Conservation (phyloP, 2,329 filamentous ascomycete species). For the Metarhizium anisopliae region DNA sequence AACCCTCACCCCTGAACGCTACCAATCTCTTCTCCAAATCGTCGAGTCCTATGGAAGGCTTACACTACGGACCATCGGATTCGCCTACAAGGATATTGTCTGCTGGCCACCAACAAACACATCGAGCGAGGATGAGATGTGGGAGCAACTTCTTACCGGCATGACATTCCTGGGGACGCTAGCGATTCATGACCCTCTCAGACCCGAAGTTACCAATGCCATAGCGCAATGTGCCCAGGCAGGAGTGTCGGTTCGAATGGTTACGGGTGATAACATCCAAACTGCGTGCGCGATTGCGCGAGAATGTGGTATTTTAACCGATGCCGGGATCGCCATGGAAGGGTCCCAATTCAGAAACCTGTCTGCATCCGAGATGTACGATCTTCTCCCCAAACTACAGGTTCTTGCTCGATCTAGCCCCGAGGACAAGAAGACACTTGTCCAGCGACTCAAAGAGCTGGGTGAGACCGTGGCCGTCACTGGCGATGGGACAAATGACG, state of each 20-base stretch:
- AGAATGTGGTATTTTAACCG: conserved; percentile 48
- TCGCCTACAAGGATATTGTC: conserved; percentile 64
- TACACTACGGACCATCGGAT: conserved; percentile 66
- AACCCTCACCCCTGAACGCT: neutral
- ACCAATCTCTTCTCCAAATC: conserved; percentile 20
- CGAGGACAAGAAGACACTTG: conserved; percentile 49
- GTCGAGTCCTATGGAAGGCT: conserved; percentile 50
- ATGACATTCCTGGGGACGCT: conserved; percentile 65
- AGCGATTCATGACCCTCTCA: conserved; percentile 56
- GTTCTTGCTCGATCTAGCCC: conserved; percentile 51
- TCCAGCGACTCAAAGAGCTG: conserved; percentile 40
- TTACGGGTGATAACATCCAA: conserved; percentile 40
- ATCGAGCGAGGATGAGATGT: conserved; percentile 38
- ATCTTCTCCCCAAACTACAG: conserved; percentile 36
- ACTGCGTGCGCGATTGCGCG: conserved; percentile 41
- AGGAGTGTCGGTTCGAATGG: conserved; percentile 56
- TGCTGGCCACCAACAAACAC: conserved; percentile 59
- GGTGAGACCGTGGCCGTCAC: conserved; percentile 54
- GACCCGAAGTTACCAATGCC: conserved; percentile 48
- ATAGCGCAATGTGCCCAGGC: conserved; percentile 32
- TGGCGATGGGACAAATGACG: conserved; percentile 60
- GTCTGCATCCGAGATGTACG: conserved; percentile 32
- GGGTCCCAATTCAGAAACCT: conserved; percentile 1
- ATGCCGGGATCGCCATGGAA: conserved; percentile 13
- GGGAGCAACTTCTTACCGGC: conserved; percentile 28